These are phyloP conservation scores for Ampelocalamus luodianensis DNA, from an alignment of 176 grass and related monocot genomes.

Conservation along the genomic window DNA sequence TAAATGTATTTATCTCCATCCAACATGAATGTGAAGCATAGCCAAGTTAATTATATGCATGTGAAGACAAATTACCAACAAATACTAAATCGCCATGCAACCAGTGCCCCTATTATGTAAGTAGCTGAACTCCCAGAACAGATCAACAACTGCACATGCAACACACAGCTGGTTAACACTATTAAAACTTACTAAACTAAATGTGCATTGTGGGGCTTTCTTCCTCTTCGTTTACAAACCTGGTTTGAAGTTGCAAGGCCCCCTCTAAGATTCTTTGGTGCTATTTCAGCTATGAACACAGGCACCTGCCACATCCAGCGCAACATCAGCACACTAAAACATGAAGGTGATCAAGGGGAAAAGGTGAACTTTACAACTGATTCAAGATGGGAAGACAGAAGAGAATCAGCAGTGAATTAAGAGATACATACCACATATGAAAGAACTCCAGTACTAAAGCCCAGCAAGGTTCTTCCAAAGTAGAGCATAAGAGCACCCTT, in stretches of 20 bases:
- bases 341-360: not conserved
- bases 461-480: slow-evolving; percentile 61
- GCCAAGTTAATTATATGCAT: slow-evolving; percentile 26
- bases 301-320: slow-evolving; percentile 49
- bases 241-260: slow-evolving; percentile 67
- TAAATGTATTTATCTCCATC: slow-evolving; percentile 6
- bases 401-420: slow-evolving; percentile 5
- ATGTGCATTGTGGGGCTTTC: not conserved
- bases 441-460: slow-evolving; percentile 73
- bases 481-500: slow-evolving; percentile 64
- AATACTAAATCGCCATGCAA: slow-evolving; percentile 67
- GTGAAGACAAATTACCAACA: slow-evolving; percentile 55
- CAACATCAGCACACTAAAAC: slow-evolving; percentile 18
- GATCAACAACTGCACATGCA: slow-evolving; percentile 60
- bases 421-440: slow-evolving; percentile 74
- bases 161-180: not conserved
- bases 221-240: slow-evolving; percentile 41
- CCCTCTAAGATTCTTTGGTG: slow-evolving; percentile 69
- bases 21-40: slow-evolving; percentile 17
- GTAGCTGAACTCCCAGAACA: slow-evolving; percentile 58
- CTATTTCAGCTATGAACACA: slow-evolving; percentile 81
- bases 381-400: not conserved
- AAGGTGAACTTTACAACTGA: not conserved
- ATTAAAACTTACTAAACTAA: not conserved
- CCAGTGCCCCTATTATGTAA: slow-evolving; percentile 63